A percentile compares a stretch with the other conserved stretches of the same genome.
These are phyloP conservation scores for Calonectria montana DNA, from an alignment of 2,329 filamentous ascomycete species.

Conservation along the genomic window DNA sequence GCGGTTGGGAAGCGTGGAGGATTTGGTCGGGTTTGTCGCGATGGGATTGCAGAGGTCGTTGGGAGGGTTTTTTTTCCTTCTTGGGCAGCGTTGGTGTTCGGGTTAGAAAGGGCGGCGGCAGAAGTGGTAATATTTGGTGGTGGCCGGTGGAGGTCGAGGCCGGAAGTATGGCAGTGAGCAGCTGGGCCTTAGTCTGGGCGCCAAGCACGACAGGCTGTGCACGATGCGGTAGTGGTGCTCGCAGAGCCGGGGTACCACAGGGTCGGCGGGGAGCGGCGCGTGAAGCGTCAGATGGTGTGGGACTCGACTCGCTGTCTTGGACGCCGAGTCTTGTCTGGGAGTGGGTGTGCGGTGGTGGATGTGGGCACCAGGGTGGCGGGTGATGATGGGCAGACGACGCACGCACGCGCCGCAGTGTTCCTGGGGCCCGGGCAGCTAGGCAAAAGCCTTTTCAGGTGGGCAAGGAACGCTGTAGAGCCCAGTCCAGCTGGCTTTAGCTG, in stretches of 20 bases:
- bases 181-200: slow-evolving; percentile 21
- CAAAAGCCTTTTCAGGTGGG: slow-evolving; percentile 6
- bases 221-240: slow-evolving; percentile 9
- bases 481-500: background rate
- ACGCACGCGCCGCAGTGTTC: background rate
- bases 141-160: slow-evolving; percentile 22
- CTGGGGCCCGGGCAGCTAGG: background rate
- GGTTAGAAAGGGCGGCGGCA: slow-evolving; percentile 12
- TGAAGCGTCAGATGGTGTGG: slow-evolving; percentile 19
- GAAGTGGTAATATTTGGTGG: slow-evolving; percentile 18
- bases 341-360: background rate
- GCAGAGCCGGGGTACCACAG: slow-evolving; percentile 15
- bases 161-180: slow-evolving; percentile 21
- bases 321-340: background rate
- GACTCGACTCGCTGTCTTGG: slow-evolving; percentile 8
- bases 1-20: background rate
- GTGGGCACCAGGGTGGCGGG: background rate
- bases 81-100: slow-evolving; percentile 17
- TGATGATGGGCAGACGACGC: slow-evolving; percentile 9
- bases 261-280: slow-evolving; percentile 14
- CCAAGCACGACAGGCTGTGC: slow-evolving; percentile 22
- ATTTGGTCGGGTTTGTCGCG: background rate
- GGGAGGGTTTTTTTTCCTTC: background rate
- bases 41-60: slow-evolving; percentile 4
- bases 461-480: slow-evolving; percentile 4